Base-by-base conservation (phyloP, 805 yeast genomes). In the Lipomyces orientalis region DNA sequence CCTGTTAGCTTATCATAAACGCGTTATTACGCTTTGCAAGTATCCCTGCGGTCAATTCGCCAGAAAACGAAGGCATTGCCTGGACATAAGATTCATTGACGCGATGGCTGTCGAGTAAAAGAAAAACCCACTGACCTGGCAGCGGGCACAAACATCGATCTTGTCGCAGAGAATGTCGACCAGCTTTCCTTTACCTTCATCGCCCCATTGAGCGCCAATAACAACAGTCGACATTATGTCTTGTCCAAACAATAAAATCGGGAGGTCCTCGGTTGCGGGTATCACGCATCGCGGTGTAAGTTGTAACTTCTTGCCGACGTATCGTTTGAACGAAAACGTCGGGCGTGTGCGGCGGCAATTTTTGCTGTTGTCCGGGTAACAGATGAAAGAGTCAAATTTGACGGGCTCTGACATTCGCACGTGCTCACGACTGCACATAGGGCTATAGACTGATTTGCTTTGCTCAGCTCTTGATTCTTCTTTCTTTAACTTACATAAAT, bases 171-270 rank as follows among this genome's bases (percentile, higher is more conserved):
- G 85, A 65, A 95, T 83, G 79, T 95, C 99, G 60, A 95, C 99
- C 67, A 95, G 86, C 81, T 95, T 95, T 67, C 99, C 99, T 79
- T 95, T 95, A 78, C 99, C 99, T 87, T 95, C 99, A 78, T 95
- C 99, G 72, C 99, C 99, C 99, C 99, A 95, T 82, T 95, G 99
- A 81, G 98, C 84, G 67, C 99, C 99, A 76, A 95, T 85, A 64
- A 95, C 99, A 72, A 95, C 98, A 82, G 89, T 90, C 12, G 72
- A 66, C 72, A 69, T 69, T 12, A 22, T 7, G 34, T 49, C 51
- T 19, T 54, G 14, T 4, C 49, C 16, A 54, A 34, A 19, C 57
- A 33, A 37, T 25, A 25, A 33, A 19, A 43, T 19, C 52, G 25
- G 34, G 29, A 22, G 16, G 56, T 16, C 33, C 7, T 43, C 6